phyloP scores from a whole-genome alignment of 768 basidiomycete genomes.

The Paxillus ammoniavirescens region DNA sequence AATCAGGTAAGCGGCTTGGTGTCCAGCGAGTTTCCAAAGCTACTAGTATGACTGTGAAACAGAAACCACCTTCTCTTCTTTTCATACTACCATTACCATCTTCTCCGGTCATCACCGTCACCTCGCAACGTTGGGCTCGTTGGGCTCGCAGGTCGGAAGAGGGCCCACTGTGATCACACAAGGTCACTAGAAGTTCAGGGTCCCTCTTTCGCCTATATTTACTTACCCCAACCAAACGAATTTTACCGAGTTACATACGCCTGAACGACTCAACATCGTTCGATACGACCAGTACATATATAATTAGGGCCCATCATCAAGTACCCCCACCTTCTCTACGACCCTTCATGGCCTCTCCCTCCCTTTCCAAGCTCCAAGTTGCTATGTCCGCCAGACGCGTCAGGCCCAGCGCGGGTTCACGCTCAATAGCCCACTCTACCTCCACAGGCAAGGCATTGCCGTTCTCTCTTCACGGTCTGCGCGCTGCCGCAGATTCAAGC shows the following conservation, averaged over 20 bases:
- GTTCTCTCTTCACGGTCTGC: constrained; percentile 47
- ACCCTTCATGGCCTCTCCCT: constrained; percentile 17
- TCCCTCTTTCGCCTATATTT: neutral
- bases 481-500: constrained; percentile 25
- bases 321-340: neutral
- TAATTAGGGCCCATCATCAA: neutral
- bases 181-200: neutral
- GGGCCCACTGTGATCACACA: neutral
- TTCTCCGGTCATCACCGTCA: neutral
- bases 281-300: constrained; percentile 17
- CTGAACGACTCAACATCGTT: constrained; percentile 16
- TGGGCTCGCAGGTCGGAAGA: neutral
- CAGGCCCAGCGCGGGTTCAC: constrained; percentile 11
- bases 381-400: constrained; percentile 10
- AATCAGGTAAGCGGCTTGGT: too few relatives aligned
- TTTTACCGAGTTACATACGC: neutral
- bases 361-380: constrained; percentile 11
- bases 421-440: constrained; percentile 30
- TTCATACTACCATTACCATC: neutral
- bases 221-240: constrained; percentile 4
- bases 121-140: neutral
- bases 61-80: neutral
- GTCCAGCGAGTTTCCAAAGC: too few relatives aligned
- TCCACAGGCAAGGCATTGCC: constrained; percentile 44
- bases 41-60: neutral